Percentiles rank a stretch among this genome's conserved stretches.
These are phyloP conservation scores for Cytospora mali DNA, from an alignment of 2,329 filamentous ascomycete genomes.

Conservation along the genomic window DNA sequence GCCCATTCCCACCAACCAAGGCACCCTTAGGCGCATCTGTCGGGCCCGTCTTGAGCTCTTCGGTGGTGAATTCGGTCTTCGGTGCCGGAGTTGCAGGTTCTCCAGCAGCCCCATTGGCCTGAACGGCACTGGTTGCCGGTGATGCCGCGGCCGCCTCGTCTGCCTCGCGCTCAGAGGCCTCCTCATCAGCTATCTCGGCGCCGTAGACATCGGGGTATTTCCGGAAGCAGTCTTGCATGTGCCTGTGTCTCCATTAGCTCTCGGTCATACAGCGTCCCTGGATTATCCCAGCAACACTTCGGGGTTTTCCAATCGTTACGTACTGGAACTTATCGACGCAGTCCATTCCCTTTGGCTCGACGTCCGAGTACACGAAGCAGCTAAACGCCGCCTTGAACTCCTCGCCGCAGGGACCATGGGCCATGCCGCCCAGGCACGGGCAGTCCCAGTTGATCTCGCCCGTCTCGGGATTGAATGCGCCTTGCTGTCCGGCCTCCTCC, in stretches of 20 bases:
- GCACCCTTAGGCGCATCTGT: constrained; percentile 13
- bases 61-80: not conserved
- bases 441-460: constrained; percentile 99
- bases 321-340: constrained; percentile 98
- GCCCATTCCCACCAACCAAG: not conserved
- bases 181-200: constrained; percentile 80
- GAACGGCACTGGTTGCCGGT: not conserved
- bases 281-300: not conserved
- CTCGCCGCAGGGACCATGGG: constrained; percentile 90
- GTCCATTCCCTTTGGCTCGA: constrained; percentile 97
- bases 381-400: constrained; percentile 95
- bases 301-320: constrained; percentile 39
- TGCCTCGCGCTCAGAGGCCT: constrained; percentile 43
- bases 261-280: not conserved
- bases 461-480: constrained; percentile 96
- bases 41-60: constrained; percentile 1
- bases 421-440: constrained; percentile 96
- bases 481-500: constrained; percentile 82
- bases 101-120: constrained; percentile 8
- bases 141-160: constrained; percentile 18
- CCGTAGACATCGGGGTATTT: constrained; percentile 92
- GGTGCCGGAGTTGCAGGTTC: constrained; percentile 8
- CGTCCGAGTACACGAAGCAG: constrained; percentile 94
- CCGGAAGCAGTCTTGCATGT: constrained; percentile 97
- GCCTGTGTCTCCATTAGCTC: constrained; percentile 53